Evolutionary conservation across 2,329 filamentous ascomycete species (phyloP).

Genomic region (Fusarium transvaalense): DNA sequence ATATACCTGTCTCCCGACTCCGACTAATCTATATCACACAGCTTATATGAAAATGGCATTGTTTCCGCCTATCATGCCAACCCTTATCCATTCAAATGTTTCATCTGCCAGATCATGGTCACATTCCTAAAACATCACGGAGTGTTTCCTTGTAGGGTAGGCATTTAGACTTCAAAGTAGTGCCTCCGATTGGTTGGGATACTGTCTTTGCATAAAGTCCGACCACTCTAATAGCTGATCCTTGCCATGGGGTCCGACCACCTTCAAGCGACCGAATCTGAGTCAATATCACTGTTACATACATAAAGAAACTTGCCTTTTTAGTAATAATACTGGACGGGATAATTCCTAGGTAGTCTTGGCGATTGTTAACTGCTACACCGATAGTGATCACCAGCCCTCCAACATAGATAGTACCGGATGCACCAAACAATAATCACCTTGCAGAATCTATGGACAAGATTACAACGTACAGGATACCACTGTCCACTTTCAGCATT

Average conservation of each 20-base stretch:
- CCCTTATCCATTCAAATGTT: slow-evolving; percentile 19
- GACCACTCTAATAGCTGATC: neutral
- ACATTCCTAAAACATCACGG: slow-evolving; percentile 24
- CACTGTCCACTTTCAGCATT: no score
- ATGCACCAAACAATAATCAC: neutral
- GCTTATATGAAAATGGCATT: slow-evolving; percentile 18
- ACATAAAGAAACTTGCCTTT: neutral
- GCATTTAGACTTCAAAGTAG: neutral
- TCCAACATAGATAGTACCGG: neutral
- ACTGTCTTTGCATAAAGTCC: neutral
- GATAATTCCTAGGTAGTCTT: neutral
- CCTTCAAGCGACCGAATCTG: slow-evolving; percentile 15
- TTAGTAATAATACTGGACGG: neutral
- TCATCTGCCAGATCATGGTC: slow-evolving; percentile 14
- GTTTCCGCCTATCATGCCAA: slow-evolving; percentile 1
- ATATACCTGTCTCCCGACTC: neutral
- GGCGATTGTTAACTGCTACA: neutral
- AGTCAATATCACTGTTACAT: neutral
- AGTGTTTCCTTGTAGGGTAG: slow-evolving; percentile 15
- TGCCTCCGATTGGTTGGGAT: slow-evolving; percentile 13
- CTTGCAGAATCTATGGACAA: neutral
- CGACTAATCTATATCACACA: slow-evolving; percentile 1
- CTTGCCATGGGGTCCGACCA: neutral
- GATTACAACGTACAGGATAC: no score
- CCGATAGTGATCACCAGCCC: neutral